phyloP scores from a whole-genome alignment of 2,329 filamentous ascomycete species.

The Trichophyton benhamiae region DNA sequence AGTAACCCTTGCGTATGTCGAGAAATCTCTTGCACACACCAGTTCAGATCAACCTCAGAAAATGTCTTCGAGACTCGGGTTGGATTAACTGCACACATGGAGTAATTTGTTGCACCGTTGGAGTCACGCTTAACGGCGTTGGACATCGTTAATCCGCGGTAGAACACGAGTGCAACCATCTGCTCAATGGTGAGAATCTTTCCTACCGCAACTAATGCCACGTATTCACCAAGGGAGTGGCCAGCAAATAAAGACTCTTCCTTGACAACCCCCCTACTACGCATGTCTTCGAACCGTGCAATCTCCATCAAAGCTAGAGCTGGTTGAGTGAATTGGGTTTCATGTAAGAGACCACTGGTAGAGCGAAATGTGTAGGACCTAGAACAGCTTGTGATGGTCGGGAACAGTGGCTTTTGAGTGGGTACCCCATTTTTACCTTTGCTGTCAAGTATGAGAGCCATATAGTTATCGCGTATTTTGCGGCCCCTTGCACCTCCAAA shows the following conservation, averaged over 20 bases:
- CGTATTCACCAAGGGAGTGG: slow-evolving; percentile 97
- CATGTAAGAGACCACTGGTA: slow-evolving; percentile 83
- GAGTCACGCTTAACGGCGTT: slow-evolving; percentile 95
- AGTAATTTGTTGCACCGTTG: slow-evolving; percentile 88
- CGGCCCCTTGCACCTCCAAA: slow-evolving; percentile 95
- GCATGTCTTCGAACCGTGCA: slow-evolving; percentile 98
- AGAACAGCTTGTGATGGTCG: slow-evolving; percentile 85
- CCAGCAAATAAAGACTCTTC: slow-evolving; percentile 94
- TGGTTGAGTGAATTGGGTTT: slow-evolving; percentile 96
- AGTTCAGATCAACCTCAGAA: slow-evolving; percentile 93
- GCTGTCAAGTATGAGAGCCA: slow-evolving; percentile 99
- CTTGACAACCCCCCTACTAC: slow-evolving; percentile 87
- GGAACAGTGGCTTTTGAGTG: slow-evolving; percentile 99
- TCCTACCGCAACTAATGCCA: slow-evolving; percentile 83
- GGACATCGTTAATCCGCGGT: slow-evolving; percentile 97
- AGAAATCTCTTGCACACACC: slow-evolving; percentile 88
- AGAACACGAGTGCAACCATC: slow-evolving; percentile 96
- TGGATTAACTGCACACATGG: slow-evolving; percentile 98
- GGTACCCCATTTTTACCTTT: slow-evolving; percentile 80
- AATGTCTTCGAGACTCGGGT: slow-evolving; percentile 97
- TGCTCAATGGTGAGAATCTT: slow-evolving; percentile 99
- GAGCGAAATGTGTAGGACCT: slow-evolving; percentile 96
- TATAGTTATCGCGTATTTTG: slow-evolving; percentile 96
- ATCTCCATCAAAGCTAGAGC: slow-evolving; percentile 98
- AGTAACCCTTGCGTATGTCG: slow-evolving; percentile 90